Evolutionary conservation across 83 land plant species (phyloP).

Genomic region (Picea abies): DNA sequence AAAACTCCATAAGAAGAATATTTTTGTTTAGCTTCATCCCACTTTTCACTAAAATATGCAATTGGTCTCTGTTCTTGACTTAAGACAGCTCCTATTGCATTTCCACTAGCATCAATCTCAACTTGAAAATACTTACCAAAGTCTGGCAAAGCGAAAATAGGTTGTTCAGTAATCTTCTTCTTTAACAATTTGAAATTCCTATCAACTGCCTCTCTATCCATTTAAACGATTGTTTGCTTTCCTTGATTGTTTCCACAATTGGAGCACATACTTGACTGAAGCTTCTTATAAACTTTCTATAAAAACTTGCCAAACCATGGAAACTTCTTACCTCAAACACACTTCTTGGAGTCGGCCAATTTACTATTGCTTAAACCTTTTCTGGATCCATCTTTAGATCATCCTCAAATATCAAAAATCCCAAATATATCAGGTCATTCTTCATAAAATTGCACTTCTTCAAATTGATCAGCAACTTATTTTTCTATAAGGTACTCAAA

Average conservation of each 20-base stretch:
- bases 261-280: background rate
- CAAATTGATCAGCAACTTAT: background rate
- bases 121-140: background rate
- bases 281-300: background rate
- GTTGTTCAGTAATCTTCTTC: background rate
- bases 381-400: background rate
- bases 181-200: background rate
- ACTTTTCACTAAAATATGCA: background rate
- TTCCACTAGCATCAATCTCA: background rate
- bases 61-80: background rate
- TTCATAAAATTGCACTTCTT: background rate
- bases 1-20: background rate
- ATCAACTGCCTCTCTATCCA: background rate
- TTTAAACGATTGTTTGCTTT: background rate
- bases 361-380: background rate
- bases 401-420: background rate
- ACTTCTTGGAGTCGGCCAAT: background rate
- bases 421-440: background rate
- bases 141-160: background rate
- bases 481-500: no score
- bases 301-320: background rate
- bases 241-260: background rate
- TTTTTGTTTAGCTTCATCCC: background rate
- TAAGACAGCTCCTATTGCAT: background rate
- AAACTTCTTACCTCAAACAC: background rate